Conservation (phyloP, 2,329 filamentous ascomycete species). For the Ceratocystis eucalypticola region DNA sequence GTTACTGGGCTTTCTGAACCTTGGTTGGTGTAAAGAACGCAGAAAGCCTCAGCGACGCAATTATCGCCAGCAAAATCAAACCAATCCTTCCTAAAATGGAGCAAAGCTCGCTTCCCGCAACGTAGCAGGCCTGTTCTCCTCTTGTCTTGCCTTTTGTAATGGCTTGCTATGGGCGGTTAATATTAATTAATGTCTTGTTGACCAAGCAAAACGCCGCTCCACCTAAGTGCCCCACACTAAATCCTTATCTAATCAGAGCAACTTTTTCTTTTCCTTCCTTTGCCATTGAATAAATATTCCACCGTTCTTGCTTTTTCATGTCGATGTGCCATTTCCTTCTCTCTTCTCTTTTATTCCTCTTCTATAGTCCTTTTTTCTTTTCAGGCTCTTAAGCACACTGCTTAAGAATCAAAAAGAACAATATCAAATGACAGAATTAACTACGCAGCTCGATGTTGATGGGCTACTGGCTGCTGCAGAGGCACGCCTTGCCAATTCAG, state of each 20-base stretch:
- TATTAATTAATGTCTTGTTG: no score
- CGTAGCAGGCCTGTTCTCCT: not conserved
- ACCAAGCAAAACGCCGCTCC: not conserved
- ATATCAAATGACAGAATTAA: constrained; percentile 8
- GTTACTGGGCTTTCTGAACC: no score
- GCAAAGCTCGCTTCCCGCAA: not conserved
- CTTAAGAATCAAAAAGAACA: not conserved
- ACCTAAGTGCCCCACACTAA: not conserved
- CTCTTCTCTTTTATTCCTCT: not conserved
- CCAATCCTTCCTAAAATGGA: not conserved
- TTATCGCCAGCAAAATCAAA: not conserved
- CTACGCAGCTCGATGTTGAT: constrained; percentile 23
- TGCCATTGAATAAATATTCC: constrained; percentile 8
- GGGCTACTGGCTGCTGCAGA: constrained; percentile 22
- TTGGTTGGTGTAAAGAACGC: not conserved
- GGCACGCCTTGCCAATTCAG: constrained; percentile 4
- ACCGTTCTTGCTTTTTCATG: not conserved
- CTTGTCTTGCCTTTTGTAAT: not conserved
- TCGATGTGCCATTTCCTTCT: not conserved
- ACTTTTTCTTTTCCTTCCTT: constrained; percentile 8
- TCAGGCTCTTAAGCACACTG: not conserved
- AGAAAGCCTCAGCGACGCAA: not conserved
- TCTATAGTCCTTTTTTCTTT: not conserved
- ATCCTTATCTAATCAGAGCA: not conserved
- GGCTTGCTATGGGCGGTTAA: not conserved